Evolutionary conservation across 2,329 filamentous ascomycete species (phyloP).

Genomic region (Rasamsonia emersonii): DNA sequence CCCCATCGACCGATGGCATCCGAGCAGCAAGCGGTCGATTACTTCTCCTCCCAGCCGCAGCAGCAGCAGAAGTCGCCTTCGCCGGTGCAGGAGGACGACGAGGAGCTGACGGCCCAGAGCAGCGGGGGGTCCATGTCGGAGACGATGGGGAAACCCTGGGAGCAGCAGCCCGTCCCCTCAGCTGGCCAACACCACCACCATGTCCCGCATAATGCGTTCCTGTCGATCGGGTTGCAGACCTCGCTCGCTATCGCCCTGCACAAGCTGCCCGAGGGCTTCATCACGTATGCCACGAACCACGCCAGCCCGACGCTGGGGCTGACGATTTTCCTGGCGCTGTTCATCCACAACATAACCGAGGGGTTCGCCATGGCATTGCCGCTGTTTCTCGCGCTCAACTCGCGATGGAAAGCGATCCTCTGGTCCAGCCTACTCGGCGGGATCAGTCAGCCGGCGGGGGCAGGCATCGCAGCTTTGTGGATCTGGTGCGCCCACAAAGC

Average conservation of each 20-base stretch:
- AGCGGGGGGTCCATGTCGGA: constrained; percentile 1
- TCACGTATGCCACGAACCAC: constrained; percentile 96
- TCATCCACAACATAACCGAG: constrained; percentile 97
- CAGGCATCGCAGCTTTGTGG: constrained; percentile 75
- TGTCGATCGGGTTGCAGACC: constrained; percentile 92
- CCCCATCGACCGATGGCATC: constrained; percentile 2
- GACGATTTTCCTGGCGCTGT: constrained; percentile 88
- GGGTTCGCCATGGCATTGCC: constrained; percentile 91
- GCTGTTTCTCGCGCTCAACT: constrained; percentile 81
- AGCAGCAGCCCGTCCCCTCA: constrained; percentile 4
- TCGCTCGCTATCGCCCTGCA: constrained; percentile 91
- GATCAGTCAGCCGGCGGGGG: constrained; percentile 77
- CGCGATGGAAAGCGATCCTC: constrained; percentile 69
- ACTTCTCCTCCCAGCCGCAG: too few relatives aligned
- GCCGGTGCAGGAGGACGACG: constrained; percentile 4
- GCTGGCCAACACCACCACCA: constrained; percentile 68
- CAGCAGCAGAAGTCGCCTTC: constrained; percentile 1
- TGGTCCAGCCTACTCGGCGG: constrained; percentile 81
- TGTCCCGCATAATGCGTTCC: constrained; percentile 85
- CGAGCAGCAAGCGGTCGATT: constrained; percentile 1
- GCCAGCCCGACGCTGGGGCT: constrained; percentile 82
- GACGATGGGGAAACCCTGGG: constrained; percentile 4
- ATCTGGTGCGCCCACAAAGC: constrained; percentile 60
- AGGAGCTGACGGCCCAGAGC: constrained; percentile 5
- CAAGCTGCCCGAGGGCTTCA: constrained; percentile 80